Evolutionary conservation across 371 early-diverging fungal genomes (phyloP).

Genomic region (Actinomucor elegans): DNA sequence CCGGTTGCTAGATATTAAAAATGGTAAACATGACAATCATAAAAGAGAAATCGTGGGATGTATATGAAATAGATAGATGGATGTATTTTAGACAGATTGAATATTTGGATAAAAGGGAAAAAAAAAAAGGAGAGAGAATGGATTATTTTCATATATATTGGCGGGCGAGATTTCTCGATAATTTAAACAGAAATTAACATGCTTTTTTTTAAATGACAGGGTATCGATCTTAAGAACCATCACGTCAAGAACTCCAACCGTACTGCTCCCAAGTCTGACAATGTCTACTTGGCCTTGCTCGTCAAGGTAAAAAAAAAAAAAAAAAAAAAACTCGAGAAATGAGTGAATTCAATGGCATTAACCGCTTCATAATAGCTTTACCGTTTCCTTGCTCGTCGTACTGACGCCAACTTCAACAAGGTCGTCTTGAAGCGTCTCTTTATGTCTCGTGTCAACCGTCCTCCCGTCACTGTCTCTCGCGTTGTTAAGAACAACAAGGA

Average conservation of each 20-base stretch:
- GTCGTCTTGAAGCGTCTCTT: conserved; percentile 97
- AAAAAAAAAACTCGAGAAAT: background rate
- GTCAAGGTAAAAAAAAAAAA: conserved; percentile 66
- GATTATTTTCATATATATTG: background rate
- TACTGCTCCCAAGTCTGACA: conserved; percentile 84
- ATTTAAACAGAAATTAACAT: background rate
- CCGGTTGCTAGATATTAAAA: conserved; percentile 23
- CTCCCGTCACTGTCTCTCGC: conserved; percentile 92
- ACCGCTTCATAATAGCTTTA: conserved; percentile 75
- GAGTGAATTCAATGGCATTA: background rate
- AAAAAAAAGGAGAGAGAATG: background rate
- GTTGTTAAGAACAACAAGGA: conserved; percentile 71
- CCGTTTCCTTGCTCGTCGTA: conserved; percentile 98
- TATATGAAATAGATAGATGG: background rate
- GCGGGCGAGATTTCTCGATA: no score
- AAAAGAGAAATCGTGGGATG: background rate
- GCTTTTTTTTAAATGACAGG: conserved; percentile 52
- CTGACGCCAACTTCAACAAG: conserved; percentile 97
- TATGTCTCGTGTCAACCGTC: conserved; percentile 97
- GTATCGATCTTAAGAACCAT: conserved; percentile 95
- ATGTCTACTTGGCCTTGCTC: conserved; percentile 93
- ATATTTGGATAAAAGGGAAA: no score
- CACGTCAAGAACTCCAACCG: conserved; percentile 92
- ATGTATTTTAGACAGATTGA: background rate
- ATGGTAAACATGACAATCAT: conserved; percentile 11